Conservation (phyloP, 768 basidiomycete genomes). For the Amanita phalloides region DNA sequence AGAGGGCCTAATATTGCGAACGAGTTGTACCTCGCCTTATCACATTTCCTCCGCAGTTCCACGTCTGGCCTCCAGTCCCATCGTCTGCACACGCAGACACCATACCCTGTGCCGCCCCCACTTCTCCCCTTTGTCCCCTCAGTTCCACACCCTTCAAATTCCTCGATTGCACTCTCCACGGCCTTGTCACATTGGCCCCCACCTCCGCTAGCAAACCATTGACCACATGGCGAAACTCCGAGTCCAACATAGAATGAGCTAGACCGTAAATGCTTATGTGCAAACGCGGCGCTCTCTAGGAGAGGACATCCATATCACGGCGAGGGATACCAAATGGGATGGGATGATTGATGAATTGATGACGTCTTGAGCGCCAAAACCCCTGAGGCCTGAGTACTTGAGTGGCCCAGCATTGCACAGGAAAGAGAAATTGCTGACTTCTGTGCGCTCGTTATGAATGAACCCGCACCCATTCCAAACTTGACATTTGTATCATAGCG, state of each 20-base stretch:
- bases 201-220: slow-evolving; percentile 72
- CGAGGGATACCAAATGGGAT: no score
- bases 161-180: slow-evolving; percentile 4
- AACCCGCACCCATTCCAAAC: no score
- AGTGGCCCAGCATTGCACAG: no score
- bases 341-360: no score
- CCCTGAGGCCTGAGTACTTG: no score
- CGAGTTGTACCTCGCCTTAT: no score
- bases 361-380: no score
- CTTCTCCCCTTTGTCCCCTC: slow-evolving; percentile 53
- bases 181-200: slow-evolving; percentile 33
- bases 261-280: slow-evolving; percentile 47
- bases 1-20: no score
- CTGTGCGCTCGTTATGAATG: no score
- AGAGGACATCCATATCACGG: no score
- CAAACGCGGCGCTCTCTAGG: slow-evolving; percentile 30
- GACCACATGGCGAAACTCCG: slow-evolving; percentile 74
- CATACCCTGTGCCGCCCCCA: slow-evolving; percentile 61
- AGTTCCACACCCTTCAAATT: slow-evolving; percentile 35
- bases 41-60: slow-evolving; percentile 27
- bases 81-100: slow-evolving; percentile 77
- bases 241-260: slow-evolving; percentile 75
- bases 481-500: no score
- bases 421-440: no score
- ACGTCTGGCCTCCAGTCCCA: slow-evolving; percentile 66